Conservation (phyloP, 2,329 filamentous ascomycete genomes). For the Emericellopsis atlantica region DNA sequence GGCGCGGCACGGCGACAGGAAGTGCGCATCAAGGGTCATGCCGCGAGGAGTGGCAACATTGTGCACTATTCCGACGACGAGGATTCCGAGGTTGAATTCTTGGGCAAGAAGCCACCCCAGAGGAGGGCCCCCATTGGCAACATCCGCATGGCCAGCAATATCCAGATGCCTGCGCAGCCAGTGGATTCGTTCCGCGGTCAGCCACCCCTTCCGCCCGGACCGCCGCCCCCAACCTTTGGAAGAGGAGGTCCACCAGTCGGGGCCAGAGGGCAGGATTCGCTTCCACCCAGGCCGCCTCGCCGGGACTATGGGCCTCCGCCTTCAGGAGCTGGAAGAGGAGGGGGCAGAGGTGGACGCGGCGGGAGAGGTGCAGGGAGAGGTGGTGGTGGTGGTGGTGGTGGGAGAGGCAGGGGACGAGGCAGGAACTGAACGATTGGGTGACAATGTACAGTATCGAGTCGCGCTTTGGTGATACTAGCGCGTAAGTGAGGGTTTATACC, state of each 20-base stretch:
- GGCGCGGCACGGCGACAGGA: slow-evolving; percentile 9
- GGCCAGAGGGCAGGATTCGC: neutral
- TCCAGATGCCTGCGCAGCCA: slow-evolving; percentile 19
- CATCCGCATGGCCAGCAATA: slow-evolving; percentile 26
- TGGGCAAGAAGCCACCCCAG: slow-evolving; percentile 19
- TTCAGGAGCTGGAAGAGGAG: slow-evolving; percentile 5
- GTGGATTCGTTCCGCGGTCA: slow-evolving; percentile 6
- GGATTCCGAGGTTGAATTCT: slow-evolving; percentile 31
- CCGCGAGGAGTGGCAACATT: slow-evolving; percentile 18
- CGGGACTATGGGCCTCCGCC: neutral
- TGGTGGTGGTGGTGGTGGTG: slow-evolving; percentile 11
- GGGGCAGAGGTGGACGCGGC: slow-evolving; percentile 9
- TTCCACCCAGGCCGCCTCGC: neutral
- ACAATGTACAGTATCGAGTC: no score
- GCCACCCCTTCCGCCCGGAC: slow-evolving; percentile 23
- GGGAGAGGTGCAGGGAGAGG: slow-evolving; percentile 12
- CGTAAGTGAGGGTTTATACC: no score
- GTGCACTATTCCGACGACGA: slow-evolving; percentile 33
- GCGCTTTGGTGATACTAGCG: no score
- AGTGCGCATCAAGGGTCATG: slow-evolving; percentile 19
- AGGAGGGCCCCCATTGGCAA: slow-evolving; percentile 16
- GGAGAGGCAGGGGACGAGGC: slow-evolving; percentile 8
- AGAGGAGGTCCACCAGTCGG: neutral
- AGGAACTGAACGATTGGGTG: slow-evolving; percentile 1
- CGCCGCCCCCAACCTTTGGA: slow-evolving; percentile 3